Evolutionary conservation across 768 basidiomycete species (phyloP).

Genomic region (Clathrus columnatus): DNA sequence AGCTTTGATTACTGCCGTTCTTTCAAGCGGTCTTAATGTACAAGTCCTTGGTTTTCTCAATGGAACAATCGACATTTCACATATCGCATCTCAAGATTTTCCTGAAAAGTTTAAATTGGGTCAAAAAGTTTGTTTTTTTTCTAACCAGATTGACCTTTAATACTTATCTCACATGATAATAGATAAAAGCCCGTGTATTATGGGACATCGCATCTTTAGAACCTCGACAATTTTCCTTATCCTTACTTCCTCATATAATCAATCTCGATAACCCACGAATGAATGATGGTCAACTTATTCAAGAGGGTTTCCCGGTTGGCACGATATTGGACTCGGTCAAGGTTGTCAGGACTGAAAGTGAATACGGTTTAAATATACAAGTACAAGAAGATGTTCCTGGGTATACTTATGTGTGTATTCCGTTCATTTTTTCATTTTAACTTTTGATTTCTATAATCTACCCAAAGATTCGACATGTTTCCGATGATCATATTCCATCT

Average conservation of each 20-base stretch:
- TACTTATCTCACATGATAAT: slow-evolving; percentile 53
- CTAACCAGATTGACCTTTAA: slow-evolving; percentile 16
- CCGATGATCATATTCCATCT: slow-evolving; percentile 84
- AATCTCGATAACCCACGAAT: slow-evolving; percentile 36
- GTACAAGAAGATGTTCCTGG: slow-evolving; percentile 58
- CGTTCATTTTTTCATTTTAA: slow-evolving; percentile 6
- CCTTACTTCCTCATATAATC: slow-evolving; percentile 64
- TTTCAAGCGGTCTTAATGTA: slow-evolving; percentile 69
- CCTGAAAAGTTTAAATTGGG: slow-evolving; percentile 30
- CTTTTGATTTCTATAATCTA: background rate
- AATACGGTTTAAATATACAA: slow-evolving; percentile 72
- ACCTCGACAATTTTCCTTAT: slow-evolving; percentile 80
- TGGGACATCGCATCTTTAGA: slow-evolving; percentile 63
- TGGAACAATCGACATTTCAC: slow-evolving; percentile 78
- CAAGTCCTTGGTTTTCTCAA: slow-evolving; percentile 90
- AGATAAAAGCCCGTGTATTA: slow-evolving; percentile 76
- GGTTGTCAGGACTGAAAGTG: slow-evolving; percentile 64
- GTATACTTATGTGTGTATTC: slow-evolving; percentile 71
- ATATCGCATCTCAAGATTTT: slow-evolving; percentile 45
- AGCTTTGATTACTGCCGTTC: slow-evolving; percentile 68
- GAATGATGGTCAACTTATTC: slow-evolving; percentile 26
- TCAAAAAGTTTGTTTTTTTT: slow-evolving; percentile 22
- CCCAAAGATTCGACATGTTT: slow-evolving; percentile 81
- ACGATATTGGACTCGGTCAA: slow-evolving; percentile 62
- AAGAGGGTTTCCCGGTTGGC: slow-evolving; percentile 65